These are phyloP conservation scores for Boletus sp. DNA, from an alignment of 1,284 basidiomycete genomes.

Conservation along the genomic window DNA sequence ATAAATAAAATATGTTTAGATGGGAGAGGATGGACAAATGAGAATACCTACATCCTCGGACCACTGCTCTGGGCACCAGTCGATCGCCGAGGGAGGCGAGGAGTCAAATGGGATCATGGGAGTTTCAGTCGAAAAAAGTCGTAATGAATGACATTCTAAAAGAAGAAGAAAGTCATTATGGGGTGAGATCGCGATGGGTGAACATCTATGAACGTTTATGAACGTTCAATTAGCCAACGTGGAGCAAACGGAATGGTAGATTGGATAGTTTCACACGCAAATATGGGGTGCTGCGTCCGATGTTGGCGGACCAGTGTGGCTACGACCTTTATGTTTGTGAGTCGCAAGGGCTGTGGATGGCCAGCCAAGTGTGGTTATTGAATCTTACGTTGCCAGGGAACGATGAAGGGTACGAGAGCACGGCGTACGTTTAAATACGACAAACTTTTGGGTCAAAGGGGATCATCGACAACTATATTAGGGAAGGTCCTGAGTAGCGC, in stretches of 20 bases:
- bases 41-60: no score
- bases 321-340: neutral
- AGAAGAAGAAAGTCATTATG: neutral
- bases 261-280: neutral
- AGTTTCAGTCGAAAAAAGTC: neutral
- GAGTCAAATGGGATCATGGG: neutral
- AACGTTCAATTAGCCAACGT: neutral
- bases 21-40: no score
- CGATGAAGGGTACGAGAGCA: no score
- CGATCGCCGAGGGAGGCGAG: neutral
- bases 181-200: neutral
- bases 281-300: neutral
- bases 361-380: neutral
- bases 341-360: neutral
- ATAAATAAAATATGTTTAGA: no score
- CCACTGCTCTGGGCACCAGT: neutral
- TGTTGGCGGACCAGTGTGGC: neutral
- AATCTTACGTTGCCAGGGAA: neutral
- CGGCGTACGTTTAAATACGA: neutral
- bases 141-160: neutral
- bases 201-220: neutral
- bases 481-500: neutral
- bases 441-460: neutral
- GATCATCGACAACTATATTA: neutral
- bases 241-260: neutral